Conservation (phyloP, 176 grass and related monocot genomes). For the Chloris gayana region DNA sequence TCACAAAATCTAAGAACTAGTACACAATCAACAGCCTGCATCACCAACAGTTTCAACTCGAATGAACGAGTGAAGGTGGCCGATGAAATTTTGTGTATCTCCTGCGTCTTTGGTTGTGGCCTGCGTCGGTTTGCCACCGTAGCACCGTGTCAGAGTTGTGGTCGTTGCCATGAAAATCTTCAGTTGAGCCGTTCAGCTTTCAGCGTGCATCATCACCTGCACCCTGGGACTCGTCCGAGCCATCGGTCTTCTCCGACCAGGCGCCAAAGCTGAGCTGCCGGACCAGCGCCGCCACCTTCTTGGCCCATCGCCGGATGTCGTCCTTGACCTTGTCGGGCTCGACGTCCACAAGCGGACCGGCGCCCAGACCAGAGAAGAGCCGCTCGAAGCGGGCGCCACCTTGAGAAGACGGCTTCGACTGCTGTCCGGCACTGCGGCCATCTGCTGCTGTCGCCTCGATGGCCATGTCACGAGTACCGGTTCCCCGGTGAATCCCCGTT, state of each 20-base stretch:
- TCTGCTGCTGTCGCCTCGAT: neutral
- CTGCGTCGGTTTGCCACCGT: neutral
- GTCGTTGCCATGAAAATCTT: neutral
- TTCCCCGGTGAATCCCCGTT: neutral
- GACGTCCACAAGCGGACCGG: conserved; percentile 53
- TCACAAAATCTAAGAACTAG: conserved; percentile 11
- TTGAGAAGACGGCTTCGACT: conserved; percentile 3
- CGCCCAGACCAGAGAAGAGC: conserved; percentile 51
- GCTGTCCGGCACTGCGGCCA: neutral
- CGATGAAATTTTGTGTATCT: neutral
- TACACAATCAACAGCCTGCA: neutral
- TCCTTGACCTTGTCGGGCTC: conserved; percentile 67
- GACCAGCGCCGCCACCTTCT: conserved; percentile 60
- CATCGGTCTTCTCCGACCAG: conserved; percentile 38
- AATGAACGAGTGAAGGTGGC: conserved; percentile 27
- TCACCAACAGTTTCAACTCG: neutral
- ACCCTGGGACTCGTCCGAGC: conserved; percentile 6
- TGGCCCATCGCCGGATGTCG: conserved; percentile 78
- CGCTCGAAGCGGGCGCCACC: conserved; percentile 44
- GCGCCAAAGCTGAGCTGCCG: conserved; percentile 73
- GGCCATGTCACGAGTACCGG: neutral
- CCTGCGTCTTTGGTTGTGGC: neutral
- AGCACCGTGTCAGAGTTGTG: neutral
- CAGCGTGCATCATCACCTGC: neutral
- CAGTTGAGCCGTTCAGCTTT: neutral